Evolutionary conservation across 2,329 filamentous ascomycete species (phyloP), one percentile per base, ranked within the genome.

Genomic region (Plenodomus biglobosus): DNA sequence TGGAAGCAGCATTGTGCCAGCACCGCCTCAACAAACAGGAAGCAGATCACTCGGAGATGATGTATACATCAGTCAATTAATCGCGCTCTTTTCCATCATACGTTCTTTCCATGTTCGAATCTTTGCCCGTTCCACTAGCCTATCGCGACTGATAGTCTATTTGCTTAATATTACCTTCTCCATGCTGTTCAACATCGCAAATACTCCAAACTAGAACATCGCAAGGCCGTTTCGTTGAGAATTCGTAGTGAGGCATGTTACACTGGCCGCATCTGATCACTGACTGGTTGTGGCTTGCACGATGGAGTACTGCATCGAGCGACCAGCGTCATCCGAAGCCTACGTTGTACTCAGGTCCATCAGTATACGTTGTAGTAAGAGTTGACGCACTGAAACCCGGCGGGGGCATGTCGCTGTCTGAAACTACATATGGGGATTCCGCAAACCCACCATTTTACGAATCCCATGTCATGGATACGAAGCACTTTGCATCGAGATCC

Each of bases 11-110:
- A 32, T 11, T 8, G 13, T 32, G 27, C 27, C 27, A 32, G 27
- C 27, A 32, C 27, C 8, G 27, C 27, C 27, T 32, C 27, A 36
- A 45, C 44, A 38, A 54, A 54, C 43, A 32, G 24, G 8, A 32
- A 39, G 42, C 40, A 41, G 32, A 44, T 42, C 42, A 16, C 27
- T 37, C 52, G 48, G 52, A 54, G 44, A 54, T 54, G 52, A 54
- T 32, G 47, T 5, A 32, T 5, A 32, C 24, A 54, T 48, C 40
- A 5, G 32, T 38, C 44, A 32, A 46, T 35, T 42, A 32, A 32
- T 32, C 27, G 18, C 40, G 4, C 24, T 42, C 27, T 21, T 7
- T 34, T 32, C 27, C 19, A 19, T 21, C 27, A 15, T 21, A 32
- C 27, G 13, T 11, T 32, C 27, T 32, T 32, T 11, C 27, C 27